A percentile compares a stretch with the other conserved stretches of the same genome.
Evolutionary conservation across 805 yeast genomes (phyloP).

Genomic region (Suhomyces pyralidae): DNA sequence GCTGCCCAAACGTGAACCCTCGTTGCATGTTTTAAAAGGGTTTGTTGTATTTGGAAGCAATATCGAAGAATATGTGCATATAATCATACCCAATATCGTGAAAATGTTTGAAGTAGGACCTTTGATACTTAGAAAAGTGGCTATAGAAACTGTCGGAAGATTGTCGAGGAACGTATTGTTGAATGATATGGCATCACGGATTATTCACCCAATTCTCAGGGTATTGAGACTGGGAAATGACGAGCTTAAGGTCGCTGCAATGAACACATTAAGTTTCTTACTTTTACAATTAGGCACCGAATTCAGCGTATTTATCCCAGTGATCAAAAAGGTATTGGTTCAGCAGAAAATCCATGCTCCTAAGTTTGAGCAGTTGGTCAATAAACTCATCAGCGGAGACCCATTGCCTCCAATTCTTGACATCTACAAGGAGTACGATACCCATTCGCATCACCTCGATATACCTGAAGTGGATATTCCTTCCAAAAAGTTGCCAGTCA

Average conservation of each 20-base stretch:
- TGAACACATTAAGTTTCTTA: constrained; percentile 77
- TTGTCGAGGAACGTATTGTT: constrained; percentile 68
- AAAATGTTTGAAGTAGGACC: constrained; percentile 73
- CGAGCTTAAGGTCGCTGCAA: constrained; percentile 60
- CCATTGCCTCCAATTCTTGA: constrained; percentile 77
- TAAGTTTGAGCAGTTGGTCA: constrained; percentile 76
- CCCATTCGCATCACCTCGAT: constrained; percentile 41
- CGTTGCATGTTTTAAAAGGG: constrained; percentile 73
- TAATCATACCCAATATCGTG: constrained; percentile 83
- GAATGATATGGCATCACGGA: constrained; percentile 85
- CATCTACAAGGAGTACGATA: constrained; percentile 60
- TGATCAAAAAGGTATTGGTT: constrained; percentile 63
- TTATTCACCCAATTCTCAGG: constrained; percentile 80
- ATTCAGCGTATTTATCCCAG: constrained; percentile 81
- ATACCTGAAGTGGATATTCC: constrained; percentile 63
- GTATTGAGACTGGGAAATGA: constrained; percentile 53
- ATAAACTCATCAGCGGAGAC: constrained; percentile 75
- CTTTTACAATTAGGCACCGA: constrained; percentile 81
- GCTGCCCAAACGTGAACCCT: constrained; percentile 55
- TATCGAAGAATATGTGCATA: constrained; percentile 83
- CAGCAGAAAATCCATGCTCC: constrained; percentile 65
- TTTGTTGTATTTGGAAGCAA: constrained; percentile 84
- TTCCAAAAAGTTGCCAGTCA: constrained; percentile 69
- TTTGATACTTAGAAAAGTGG: constrained; percentile 59
- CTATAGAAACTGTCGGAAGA: constrained; percentile 81